A percentile compares a stretch with the other conserved stretches of the same genome.
These are phyloP conservation scores for Anaeromyces robustus DNA, from an alignment of 192 early-diverging fungal genomes.

Conservation along the genomic window DNA sequence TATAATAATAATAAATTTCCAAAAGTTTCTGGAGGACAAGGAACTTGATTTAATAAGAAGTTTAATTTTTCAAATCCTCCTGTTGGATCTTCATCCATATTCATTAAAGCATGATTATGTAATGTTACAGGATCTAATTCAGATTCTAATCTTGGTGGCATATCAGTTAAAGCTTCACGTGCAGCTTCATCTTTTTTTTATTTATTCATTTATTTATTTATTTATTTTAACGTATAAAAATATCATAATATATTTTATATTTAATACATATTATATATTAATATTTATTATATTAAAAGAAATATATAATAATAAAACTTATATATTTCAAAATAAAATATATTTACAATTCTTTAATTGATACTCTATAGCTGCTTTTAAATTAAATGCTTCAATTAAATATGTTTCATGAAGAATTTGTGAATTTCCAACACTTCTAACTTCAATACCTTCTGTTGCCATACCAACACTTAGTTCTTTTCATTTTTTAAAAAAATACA, in stretches of 20 bases:
- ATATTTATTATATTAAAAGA: too few species aligned
- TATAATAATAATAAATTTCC: slow-evolving; percentile 42
- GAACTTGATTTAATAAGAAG: slow-evolving; percentile 34
- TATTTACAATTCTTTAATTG: slow-evolving; percentile 37
- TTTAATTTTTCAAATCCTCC: slow-evolving; percentile 43
- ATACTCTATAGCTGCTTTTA: slow-evolving; percentile 51
- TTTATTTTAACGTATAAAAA: too few species aligned
- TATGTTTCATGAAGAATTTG: slow-evolving; percentile 41
- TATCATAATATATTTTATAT: too few species aligned
- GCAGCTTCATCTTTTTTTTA: slow-evolving; percentile 32
- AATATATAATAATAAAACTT: too few species aligned
- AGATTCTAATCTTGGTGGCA: slow-evolving; percentile 43
- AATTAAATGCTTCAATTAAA: slow-evolving; percentile 44
- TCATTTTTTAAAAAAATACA: too few species aligned
- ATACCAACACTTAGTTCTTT: slow-evolving; percentile 46
- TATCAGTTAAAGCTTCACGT: slow-evolving; percentile 42
- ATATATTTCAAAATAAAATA: background rate
- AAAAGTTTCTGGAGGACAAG: slow-evolving; percentile 42
- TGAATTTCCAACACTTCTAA: slow-evolving; percentile 41
- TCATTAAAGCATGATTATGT: slow-evolving; percentile 41
- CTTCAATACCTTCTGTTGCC: slow-evolving; percentile 48
- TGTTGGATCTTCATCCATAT: slow-evolving; percentile 45
- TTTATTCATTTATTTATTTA: too few species aligned
- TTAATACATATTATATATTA: too few species aligned
- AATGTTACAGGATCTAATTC: slow-evolving; percentile 48